Evolutionary conservation across 139 green algal species (phyloP).

Genomic region (Picochlorum sp.): DNA sequence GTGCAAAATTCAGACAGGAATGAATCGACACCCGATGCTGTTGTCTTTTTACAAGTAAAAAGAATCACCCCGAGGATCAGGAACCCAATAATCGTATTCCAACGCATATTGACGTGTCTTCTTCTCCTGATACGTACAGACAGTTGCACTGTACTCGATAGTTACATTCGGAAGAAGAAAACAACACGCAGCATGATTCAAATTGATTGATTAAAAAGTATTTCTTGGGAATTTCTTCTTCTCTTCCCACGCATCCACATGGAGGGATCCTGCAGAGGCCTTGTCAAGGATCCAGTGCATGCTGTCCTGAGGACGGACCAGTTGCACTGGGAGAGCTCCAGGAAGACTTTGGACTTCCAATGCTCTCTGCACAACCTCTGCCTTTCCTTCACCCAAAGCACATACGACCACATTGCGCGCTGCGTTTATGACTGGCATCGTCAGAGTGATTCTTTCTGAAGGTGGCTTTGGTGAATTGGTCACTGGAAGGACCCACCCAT

Average conservation of each 20-base stretch:
- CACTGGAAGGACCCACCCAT: slow-evolving; percentile 80
- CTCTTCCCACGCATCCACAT: slow-evolving; percentile 52
- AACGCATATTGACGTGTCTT: too few relatives aligned
- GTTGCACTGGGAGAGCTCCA: slow-evolving; percentile 76
- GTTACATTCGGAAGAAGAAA: too few relatives aligned
- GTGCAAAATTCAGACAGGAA: too few relatives aligned
- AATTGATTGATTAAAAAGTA: slow-evolving; percentile 6
- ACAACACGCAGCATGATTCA: background rate
- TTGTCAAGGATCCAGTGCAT: slow-evolving; percentile 49
- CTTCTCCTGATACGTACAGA: too few relatives aligned
- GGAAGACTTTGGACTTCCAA: slow-evolving; percentile 84
- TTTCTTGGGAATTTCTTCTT: slow-evolving; percentile 60
- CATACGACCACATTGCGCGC: slow-evolving; percentile 45
- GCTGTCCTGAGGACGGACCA: slow-evolving; percentile 62
- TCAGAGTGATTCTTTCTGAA: slow-evolving; percentile 91
- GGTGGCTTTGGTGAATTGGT: slow-evolving; percentile 92
- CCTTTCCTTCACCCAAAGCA: slow-evolving; percentile 51
- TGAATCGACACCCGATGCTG: too few relatives aligned
- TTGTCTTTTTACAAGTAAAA: too few relatives aligned
- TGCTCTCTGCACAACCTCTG: slow-evolving; percentile 76
- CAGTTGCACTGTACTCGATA: too few relatives aligned
- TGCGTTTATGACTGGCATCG: slow-evolving; percentile 76
- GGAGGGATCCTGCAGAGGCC: slow-evolving; percentile 44
- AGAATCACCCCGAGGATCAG: too few relatives aligned
- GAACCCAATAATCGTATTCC: too few relatives aligned